Evolutionary conservation across 805 yeast species (phyloP), one percentile per base, ranked within the genome.

Genomic region (Wickerhamiella parazyma): DNA sequence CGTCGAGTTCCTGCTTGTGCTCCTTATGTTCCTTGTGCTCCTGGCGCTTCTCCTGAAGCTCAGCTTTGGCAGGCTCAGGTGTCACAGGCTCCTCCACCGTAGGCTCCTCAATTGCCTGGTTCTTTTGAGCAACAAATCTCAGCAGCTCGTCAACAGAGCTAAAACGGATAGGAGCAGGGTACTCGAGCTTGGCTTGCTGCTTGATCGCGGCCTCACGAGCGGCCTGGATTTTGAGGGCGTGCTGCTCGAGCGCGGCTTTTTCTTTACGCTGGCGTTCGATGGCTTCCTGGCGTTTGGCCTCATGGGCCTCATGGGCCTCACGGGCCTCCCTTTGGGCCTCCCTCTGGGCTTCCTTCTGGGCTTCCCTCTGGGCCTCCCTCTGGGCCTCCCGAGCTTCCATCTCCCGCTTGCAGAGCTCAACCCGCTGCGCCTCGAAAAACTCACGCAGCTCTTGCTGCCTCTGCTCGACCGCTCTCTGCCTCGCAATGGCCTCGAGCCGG

Each of bases 251-350:
- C 11, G 21, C 21, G 3, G 19, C 19, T 12, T 28, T 11, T n/a
- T 33, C 19, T 11, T 17, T 20, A 3, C 18, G 35, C 20, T n/a
- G 19, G 35, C 9, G 22, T 8, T 14, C 36, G 22, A 20, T 19
- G n/a, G n/a, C n/a, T n/a, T n/a, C n/a, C n/a, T n/a, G n/a, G n/a
- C n/a, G n/a, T n/a, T n/a, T n/a, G n/a, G n/a, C n/a, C n/a, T n/a
- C n/a, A n/a, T n/a, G n/a, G n/a, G n/a, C n/a, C n/a, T n/a, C n/a
- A n/a, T n/a, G n/a, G n/a, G n/a, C 22, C 6, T 28, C 10, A 16
- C 33, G 42, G 8, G 28, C 26, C 12, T 28, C 25, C 14, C 26
- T 11, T 16, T 28, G 42, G 26, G 37, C 37, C 33, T 33, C 33
- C 3, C 11, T 19, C 26, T 40, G 24, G 8, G 28, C 26, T 11